A percentile compares a stretch with the other conserved stretches of the same genome.
These are phyloP conservation scores for Reticulascus tulasneorum DNA, from an alignment of 2,329 filamentous ascomycete species.

Conservation along the genomic window DNA sequence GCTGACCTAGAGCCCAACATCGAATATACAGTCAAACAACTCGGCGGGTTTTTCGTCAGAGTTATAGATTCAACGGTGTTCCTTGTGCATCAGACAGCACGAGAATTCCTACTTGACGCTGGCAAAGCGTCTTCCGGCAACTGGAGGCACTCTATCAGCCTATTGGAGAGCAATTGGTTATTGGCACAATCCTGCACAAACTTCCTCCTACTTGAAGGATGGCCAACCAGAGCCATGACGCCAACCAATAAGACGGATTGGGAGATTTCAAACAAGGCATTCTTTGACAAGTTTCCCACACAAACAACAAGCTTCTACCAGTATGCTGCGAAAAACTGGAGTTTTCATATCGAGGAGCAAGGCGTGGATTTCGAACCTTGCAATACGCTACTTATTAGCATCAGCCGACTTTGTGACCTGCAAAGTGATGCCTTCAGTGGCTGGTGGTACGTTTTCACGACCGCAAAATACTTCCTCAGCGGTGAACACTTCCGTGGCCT, in stretches of 20 bases:
- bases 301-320: background rate
- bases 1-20: conserved; percentile 1
- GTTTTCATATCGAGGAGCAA: background rate
- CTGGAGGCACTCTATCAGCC: background rate
- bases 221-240: background rate
- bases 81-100: conserved; percentile 7
- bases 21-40: conserved; percentile 5
- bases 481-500: background rate
- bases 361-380: background rate
- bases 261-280: background rate
- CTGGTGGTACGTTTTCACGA: conserved; percentile 2
- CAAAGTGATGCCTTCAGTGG: background rate
- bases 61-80: conserved; percentile 3
- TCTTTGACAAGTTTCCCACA: background rate
- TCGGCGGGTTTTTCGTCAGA: conserved; percentile 8
- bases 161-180: background rate
- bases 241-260: background rate
- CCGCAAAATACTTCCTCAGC: background rate
- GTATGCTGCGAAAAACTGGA: conserved; percentile 3
- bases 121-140: background rate
- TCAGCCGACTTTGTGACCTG: background rate
- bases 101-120: conserved; percentile 3
- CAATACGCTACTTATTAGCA: background rate
- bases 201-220: conserved; percentile 3
- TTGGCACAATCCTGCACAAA: background rate